These are phyloP conservation scores for Ceriops decandra DNA, from an alignment of 345 rosid species.

Conservation along the genomic window DNA sequence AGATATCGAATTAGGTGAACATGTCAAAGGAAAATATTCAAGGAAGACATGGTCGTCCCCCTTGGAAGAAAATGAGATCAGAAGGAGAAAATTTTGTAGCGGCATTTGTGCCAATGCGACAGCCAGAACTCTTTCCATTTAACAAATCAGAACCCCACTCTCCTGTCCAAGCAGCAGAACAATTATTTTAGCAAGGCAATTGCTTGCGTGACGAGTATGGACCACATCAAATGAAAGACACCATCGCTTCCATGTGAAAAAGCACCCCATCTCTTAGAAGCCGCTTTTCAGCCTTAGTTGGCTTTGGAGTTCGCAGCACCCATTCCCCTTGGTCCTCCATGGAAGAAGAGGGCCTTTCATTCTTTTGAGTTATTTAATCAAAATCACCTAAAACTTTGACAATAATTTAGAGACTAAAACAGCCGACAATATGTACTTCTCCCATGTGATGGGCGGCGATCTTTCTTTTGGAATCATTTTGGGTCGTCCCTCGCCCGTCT, in stretches of 20 bases:
- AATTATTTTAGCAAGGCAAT: neutral
- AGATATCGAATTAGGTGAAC: conserved; percentile 13
- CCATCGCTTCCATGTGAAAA: neutral
- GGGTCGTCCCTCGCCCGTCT: no score
- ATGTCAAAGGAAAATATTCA: conserved; percentile 10
- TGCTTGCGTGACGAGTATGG: neutral
- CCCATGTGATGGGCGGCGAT: no score
- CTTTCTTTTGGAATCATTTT: no score
- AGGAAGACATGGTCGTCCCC: conserved; percentile 31
- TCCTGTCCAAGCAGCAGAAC: neutral
- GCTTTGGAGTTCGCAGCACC: neutral
- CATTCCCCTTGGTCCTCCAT: neutral
- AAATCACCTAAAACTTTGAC: neutral
- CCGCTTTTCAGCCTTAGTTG: neutral
- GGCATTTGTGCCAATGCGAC: conserved; percentile 23
- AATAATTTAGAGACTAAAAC: conserved; percentile 7
- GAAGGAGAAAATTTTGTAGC: conserved; percentile 21
- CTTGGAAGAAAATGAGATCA: conserved; percentile 4
- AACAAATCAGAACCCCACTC: conserved; percentile 12
- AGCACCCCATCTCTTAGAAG: neutral
- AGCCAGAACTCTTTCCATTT: conserved; percentile 15
- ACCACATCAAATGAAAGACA: neutral
- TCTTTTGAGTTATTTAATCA: neutral
- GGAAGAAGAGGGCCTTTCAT: neutral
- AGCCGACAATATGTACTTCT: neutral